Conservation (phyloP, 1,139 yeast species). For the Candida sp. region DNA sequence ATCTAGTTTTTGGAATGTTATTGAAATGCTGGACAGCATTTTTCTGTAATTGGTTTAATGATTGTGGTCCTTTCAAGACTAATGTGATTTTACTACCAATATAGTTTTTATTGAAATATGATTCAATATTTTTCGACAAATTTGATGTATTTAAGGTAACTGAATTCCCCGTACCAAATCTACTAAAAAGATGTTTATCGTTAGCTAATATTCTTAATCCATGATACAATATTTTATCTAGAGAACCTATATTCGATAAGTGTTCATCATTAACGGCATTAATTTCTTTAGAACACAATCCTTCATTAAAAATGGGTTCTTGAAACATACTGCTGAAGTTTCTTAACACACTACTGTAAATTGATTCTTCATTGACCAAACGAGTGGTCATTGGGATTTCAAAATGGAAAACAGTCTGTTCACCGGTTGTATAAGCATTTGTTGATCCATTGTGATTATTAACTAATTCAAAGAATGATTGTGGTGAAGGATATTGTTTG, state of each 20-base stretch:
- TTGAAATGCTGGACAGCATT: conserved; percentile 42
- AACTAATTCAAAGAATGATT: conserved; percentile 40
- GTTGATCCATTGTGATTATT: conserved; percentile 49
- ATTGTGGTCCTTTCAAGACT: conserved; percentile 62
- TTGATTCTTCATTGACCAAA: conserved; percentile 18
- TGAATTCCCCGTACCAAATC: conserved; percentile 46
- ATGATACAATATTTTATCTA: conserved; percentile 51
- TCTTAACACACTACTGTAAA: conserved; percentile 42
- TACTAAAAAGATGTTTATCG: conserved; percentile 35
- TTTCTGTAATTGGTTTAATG: conserved; percentile 53
- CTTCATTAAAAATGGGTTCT: conserved; percentile 46
- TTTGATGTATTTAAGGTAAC: conserved; percentile 21
- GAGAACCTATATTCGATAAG: conserved; percentile 38
- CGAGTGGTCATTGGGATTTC: conserved; percentile 47
- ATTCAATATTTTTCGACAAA: conserved; percentile 14
- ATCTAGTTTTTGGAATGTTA: conserved; percentile 12
- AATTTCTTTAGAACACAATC: conserved; percentile 46
- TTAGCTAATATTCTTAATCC: conserved; percentile 51
- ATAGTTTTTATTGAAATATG: conserved; percentile 28
- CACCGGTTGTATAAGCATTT: conserved; percentile 69
- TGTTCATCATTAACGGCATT: conserved; percentile 66
- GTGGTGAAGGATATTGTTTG: conserved; percentile 47
- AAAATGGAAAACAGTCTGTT: conserved; percentile 58
- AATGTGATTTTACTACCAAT: conserved; percentile 44
- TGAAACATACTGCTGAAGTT: conserved; percentile 51